Percentiles rank a stretch among this genome's conserved stretches.
phyloP scores from a whole-genome alignment of 1,284 basidiomycete genomes.

The Tilletia walkeri region DNA sequence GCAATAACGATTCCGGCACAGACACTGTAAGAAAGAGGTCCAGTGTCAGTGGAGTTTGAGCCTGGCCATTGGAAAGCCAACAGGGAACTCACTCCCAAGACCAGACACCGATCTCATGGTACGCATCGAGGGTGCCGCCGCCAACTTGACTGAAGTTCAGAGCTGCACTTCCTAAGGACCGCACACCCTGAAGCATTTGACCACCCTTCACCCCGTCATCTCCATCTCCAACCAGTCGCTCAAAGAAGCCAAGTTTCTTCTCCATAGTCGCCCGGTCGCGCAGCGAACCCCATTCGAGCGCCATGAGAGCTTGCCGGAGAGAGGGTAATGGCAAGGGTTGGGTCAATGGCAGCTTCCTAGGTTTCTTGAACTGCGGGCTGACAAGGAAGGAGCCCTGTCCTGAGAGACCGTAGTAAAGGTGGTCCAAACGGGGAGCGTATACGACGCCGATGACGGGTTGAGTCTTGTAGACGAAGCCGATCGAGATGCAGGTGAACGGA shows the following conservation, averaged over 20 bases:
- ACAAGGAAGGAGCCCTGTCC: conserved; percentile 76
- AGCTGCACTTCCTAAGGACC: conserved; percentile 47
- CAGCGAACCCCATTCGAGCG: conserved; percentile 89
- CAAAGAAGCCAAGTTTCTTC: conserved; percentile 71
- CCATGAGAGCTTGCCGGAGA: conserved; percentile 78
- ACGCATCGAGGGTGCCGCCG: conserved; percentile 44
- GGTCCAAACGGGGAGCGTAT: conserved; percentile 23
- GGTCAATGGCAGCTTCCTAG: conserved; percentile 64
- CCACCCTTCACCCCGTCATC: conserved; percentile 66
- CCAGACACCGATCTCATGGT: conserved; percentile 56
- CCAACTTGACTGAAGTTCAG: conserved; percentile 50
- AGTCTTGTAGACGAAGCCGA: conserved; percentile 80
- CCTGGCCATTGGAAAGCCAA: background rate
- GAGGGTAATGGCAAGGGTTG: conserved; percentile 69
- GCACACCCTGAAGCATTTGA: conserved; percentile 73
- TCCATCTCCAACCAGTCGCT: conserved; percentile 73
- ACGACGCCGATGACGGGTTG: conserved; percentile 69
- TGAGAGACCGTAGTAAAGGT: conserved; percentile 75
- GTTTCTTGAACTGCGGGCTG: conserved; percentile 56
- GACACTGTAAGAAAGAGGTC: conserved; percentile 45
- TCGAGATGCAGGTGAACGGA: conserved; percentile 83
- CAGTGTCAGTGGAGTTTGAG: background rate
- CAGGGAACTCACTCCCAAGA: conserved; percentile 31
- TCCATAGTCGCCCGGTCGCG: conserved; percentile 61
- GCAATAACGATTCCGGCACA: conserved; percentile 87